phyloP scores from a whole-genome alignment of 2,329 filamentous ascomycete species.

The Oidium heveae region DNA sequence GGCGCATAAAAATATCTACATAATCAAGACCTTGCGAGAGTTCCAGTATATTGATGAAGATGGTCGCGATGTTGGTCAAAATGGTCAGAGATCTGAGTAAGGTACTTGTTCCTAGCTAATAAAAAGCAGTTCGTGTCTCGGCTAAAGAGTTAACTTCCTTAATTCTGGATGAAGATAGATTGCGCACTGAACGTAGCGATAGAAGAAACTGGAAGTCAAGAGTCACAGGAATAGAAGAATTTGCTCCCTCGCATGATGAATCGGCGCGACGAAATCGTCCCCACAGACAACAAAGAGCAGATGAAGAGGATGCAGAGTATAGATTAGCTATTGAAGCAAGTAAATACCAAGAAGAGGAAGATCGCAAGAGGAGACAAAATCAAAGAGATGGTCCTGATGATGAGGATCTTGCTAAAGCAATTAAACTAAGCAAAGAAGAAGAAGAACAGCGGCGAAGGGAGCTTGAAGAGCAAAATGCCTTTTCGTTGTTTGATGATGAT shows the following conservation, averaged over 20 bases:
- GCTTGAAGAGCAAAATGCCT: constrained; percentile 62
- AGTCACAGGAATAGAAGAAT: constrained; percentile 80
- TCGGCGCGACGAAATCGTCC: constrained; percentile 18
- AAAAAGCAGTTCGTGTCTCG: constrained; percentile 57
- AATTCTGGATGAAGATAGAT: constrained; percentile 76
- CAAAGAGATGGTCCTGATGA: constrained; percentile 34
- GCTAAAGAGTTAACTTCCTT: constrained; percentile 88
- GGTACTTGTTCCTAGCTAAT: constrained; percentile 9
- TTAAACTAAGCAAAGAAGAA: constrained; percentile 83
- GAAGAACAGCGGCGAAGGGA: constrained; percentile 73
- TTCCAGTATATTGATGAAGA: constrained; percentile 96
- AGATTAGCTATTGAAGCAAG: constrained; percentile 79
- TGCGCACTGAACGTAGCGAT: constrained; percentile 74
- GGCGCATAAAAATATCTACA: constrained; percentile 94
- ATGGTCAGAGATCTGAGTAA: constrained; percentile 31
- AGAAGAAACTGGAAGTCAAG: constrained; percentile 92
- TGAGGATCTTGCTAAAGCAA: constrained; percentile 80
- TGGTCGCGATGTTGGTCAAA: constrained; percentile 81
- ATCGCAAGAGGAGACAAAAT: constrained; percentile 45
- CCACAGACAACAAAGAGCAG: constrained; percentile 25
- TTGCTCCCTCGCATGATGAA: constrained; percentile 21
- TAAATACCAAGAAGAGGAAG: constrained; percentile 85
- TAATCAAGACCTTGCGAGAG: constrained; percentile 94
- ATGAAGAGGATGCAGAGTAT: constrained; percentile 81
- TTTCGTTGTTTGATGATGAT: constrained; percentile 71